These are phyloP conservation scores for Polyporus tsugae DNA, from an alignment of 1,284 basidiomycete species.

Conservation along the genomic window DNA sequence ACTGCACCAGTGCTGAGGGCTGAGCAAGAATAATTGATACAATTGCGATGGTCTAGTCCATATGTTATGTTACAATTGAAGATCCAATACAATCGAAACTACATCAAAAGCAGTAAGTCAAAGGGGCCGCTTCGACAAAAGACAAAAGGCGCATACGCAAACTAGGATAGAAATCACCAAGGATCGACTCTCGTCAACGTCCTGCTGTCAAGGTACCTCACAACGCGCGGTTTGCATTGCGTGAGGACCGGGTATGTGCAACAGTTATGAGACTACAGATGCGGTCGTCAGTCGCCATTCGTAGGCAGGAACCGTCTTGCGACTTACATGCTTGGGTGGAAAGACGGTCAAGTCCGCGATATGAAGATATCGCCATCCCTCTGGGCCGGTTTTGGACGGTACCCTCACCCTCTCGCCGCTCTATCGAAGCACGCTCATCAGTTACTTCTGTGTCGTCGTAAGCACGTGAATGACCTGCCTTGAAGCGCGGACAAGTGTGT, in stretches of 20 bases:
- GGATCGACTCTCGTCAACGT: conserved; percentile 5
- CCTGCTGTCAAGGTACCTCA: conserved; percentile 16
- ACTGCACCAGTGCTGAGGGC: background rate
- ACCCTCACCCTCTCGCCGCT: conserved; percentile 18
- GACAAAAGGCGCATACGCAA: background rate
- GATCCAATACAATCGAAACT: conserved; percentile 3
- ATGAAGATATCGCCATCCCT: conserved; percentile 8
- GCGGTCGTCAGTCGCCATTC: background rate
- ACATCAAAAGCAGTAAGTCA: background rate
- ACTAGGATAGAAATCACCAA: conserved; percentile 9
- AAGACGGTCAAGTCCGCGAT: conserved; percentile 18
- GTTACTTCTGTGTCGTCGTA: background rate
- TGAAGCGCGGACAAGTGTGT: conserved; percentile 6
- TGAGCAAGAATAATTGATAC: conserved; percentile 1
- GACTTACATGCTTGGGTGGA: conserved; percentile 15
- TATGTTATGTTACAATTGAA: conserved; percentile 1
- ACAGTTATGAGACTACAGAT: background rate
- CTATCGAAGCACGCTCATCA: background rate
- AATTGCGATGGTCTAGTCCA: background rate
- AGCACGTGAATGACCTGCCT: background rate
- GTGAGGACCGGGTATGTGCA: conserved; percentile 20
- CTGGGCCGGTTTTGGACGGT: background rate
- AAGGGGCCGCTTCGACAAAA: background rate
- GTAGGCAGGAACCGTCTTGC: too few species aligned
- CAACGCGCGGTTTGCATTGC: conserved; percentile 11